Conservation (phyloP, 805 yeast genomes). For the Teunomyces aglyptinius region DNA sequence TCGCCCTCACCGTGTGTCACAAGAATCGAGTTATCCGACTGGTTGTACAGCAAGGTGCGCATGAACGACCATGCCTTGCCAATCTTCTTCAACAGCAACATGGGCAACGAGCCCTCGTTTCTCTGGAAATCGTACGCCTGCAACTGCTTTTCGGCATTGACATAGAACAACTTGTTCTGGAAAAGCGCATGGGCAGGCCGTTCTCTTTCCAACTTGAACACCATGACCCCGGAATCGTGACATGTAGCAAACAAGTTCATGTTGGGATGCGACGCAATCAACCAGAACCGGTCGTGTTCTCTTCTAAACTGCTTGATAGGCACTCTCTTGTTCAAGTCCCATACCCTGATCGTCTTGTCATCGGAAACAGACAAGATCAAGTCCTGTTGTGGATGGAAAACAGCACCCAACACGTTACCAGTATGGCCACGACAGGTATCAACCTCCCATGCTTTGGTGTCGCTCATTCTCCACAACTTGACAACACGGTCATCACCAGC, state of each 20-base stretch:
- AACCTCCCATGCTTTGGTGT: conserved; percentile 98
- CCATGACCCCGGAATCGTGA: conserved; percentile 97
- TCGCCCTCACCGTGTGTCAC: conserved; percentile 77
- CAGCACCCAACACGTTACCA: conserved; percentile 82
- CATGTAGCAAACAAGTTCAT: conserved; percentile 94
- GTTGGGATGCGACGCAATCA: conserved; percentile 81
- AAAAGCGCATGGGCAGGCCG: conserved; percentile 82
- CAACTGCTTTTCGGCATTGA: conserved; percentile 82
- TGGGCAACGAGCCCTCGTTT: conserved; percentile 68
- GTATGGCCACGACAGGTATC: conserved; percentile 98
- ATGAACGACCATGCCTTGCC: conserved; percentile 87
- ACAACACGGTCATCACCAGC: conserved; percentile 96
- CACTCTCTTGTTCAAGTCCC: conserved; percentile 94
- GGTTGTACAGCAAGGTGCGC: conserved; percentile 84
- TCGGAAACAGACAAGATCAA: conserved; percentile 91
- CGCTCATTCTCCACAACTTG: conserved; percentile 96
- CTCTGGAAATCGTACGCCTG: conserved; percentile 71
- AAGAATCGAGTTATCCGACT: conserved; percentile 83
- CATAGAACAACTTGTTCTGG: conserved; percentile 72
- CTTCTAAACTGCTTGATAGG: conserved; percentile 93
- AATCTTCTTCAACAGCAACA: conserved; percentile 77
- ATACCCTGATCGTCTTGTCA: conserved; percentile 92
- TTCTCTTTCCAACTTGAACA: conserved; percentile 95
- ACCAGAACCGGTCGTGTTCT: conserved; percentile 94
- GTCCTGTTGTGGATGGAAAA: conserved; percentile 93